Conservation (phyloP, 495 filamentous ascomycete species). For the Podospora fimiseda region DNA sequence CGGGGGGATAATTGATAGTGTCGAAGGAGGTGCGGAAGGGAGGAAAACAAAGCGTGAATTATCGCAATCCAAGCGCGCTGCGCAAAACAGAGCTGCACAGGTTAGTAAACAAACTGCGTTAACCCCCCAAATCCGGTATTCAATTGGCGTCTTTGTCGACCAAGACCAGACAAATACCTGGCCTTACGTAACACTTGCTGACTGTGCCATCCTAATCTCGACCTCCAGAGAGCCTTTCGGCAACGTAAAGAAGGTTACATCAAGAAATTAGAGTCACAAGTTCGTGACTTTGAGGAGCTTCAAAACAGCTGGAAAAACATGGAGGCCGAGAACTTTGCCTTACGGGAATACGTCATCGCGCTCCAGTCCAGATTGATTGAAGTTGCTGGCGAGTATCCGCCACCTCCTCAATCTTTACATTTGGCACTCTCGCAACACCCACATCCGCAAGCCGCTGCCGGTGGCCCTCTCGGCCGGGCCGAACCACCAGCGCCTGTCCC, state of each 20-base stretch:
- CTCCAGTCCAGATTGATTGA: constrained; percentile 87
- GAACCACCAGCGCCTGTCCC: neutral
- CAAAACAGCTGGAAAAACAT: constrained; percentile 66
- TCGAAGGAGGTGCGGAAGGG: constrained; percentile 33
- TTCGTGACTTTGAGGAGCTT: constrained; percentile 64
- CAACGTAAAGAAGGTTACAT: constrained; percentile 98
- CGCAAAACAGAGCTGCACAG: constrained; percentile 95
- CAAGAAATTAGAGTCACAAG: constrained; percentile 90
- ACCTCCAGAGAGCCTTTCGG: constrained; percentile 77
- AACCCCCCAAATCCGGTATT: neutral
- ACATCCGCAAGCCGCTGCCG: neutral
- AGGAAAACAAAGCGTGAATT: constrained; percentile 71
- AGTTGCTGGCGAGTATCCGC: constrained; percentile 72
- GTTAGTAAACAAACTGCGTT: constrained; percentile 40
- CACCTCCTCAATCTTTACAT: constrained; percentile 55
- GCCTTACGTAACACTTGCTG: constrained; percentile 4
- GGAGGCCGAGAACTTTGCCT: constrained; percentile 78
- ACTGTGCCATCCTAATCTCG: neutral
- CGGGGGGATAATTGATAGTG: constrained; percentile 9
- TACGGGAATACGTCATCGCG: constrained; percentile 86
- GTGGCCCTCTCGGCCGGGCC: neutral
- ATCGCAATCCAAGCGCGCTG: constrained; percentile 89
- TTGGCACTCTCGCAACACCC: constrained; percentile 26
- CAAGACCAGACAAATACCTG: neutral
- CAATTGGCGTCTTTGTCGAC: constrained; percentile 28